Conservation (phyloP, 2,329 filamentous ascomycete genomes). For the Colletotrichum aenigma region DNA sequence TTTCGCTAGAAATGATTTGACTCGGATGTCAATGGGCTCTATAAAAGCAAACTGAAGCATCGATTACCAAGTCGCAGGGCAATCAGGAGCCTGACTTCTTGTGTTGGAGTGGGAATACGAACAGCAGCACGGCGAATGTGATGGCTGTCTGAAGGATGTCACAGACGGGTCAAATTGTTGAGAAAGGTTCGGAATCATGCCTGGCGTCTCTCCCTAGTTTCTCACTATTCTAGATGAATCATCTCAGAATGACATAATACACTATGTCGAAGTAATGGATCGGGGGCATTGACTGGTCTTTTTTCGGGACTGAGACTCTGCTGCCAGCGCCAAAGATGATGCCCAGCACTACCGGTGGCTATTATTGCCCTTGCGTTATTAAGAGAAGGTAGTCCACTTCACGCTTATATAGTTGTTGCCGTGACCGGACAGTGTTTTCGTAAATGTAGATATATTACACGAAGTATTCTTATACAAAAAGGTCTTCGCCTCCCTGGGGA, state of each 20-base stretch:
- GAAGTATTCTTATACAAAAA: neutral
- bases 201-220: neutral
- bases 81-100: no score
- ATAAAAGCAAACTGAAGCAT: no score
- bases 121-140: no score
- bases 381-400: neutral
- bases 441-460: neutral
- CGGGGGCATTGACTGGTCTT: no score
- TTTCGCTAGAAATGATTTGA: no score
- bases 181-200: neutral
- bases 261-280: neutral
- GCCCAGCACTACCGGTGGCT: neutral
- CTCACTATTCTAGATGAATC: neutral
- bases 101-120: no score
- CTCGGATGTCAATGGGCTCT: no score
- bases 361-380: neutral
- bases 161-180: no score
- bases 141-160: no score
- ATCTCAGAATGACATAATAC: fast-evolving
- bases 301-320: no score
- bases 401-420: neutral
- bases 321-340: no score
- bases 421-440: neutral
- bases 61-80: no score
- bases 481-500: neutral